Evolutionary conservation across 495 filamentous ascomycete genomes (phyloP), one percentile per base, ranked within the genome.

Genomic region (Penicillium desertorum): DNA sequence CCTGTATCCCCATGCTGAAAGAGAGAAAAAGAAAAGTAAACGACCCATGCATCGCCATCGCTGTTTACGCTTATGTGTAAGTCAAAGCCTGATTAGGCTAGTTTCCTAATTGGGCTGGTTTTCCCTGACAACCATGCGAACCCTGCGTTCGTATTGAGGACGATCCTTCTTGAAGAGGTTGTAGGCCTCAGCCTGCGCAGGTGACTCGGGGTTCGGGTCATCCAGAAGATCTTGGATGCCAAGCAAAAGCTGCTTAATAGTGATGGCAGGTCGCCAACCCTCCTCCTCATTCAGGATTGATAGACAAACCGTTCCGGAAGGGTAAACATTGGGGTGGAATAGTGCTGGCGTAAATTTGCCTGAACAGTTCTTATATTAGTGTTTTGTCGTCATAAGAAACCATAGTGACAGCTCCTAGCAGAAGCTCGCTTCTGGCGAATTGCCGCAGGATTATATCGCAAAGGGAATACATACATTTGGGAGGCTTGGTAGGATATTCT

Each of bases 401-500:
- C 14, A 20, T 32, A 10, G 19, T 30, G 36, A 19, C 22, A 29
- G 29, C 25, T 19, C 8, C 32, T 2, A 17, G 17, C 8, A 51
- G 16, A 19, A 29, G 22, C 25, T 29, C 14, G 8, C 11, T 10
- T 9, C 10, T 4, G 8, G 1, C 14, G 6, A 12, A 3, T 10
- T 17, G n/a, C 3, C n/a, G 4, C 27, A 10, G 7, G 3, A n/a
- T 12, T 22, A 25, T 34, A 29, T 47, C 5, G 20, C 16, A 11
- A 19, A 25, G 27, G 16, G 6, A 12, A 34, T 32, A 78, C 84
- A 56, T 83, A 96, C 94, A 99, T 74, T 99, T 99, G 0, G 94
- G 94, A 27, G 94, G 94, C 70, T 99, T 99, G 45, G 94, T 98
- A 30, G 94, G 94, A 72, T 99, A 99, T 67, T 99, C 94, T 98